phyloP scores from a whole-genome alignment of 2,329 filamentous ascomycete species.

The Beauveria medogensis region DNA sequence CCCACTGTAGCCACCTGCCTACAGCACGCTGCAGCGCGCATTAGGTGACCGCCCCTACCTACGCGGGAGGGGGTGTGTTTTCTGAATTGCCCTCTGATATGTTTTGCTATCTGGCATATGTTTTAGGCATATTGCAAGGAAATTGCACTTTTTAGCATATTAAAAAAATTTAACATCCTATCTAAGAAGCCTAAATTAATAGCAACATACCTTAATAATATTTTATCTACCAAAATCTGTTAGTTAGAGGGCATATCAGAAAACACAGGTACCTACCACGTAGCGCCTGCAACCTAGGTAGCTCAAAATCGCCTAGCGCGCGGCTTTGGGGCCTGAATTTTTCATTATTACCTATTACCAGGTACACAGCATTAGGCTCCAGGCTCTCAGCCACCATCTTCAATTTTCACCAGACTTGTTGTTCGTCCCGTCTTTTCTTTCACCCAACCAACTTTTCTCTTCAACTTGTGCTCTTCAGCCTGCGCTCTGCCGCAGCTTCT shows the following conservation, averaged over 20 bases:
- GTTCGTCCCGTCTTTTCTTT: neutral
- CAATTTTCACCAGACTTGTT: neutral
- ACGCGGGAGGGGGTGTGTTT: too few species aligned
- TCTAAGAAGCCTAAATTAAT: too few species aligned
- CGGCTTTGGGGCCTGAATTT: conserved; percentile 14
- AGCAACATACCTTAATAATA: too few species aligned
- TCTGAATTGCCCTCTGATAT: too few species aligned
- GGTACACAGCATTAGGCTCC: neutral
- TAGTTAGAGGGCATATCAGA: too few species aligned
- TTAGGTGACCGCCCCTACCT: neutral
- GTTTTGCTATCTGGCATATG: too few species aligned
- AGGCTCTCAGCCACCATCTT: conserved; percentile 8
- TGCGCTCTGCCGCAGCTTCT: neutral
- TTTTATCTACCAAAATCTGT: too few species aligned
- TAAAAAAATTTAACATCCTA: too few species aligned
- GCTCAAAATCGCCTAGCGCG: conserved; percentile 16
- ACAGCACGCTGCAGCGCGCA: neutral
- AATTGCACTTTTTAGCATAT: too few species aligned
- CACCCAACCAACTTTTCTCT: neutral
- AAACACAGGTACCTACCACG: too few species aligned
- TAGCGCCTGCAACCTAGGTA: neutral
- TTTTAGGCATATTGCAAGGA: too few species aligned
- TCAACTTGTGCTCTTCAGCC: neutral
- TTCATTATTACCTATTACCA: neutral
- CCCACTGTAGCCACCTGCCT: too few species aligned